Base-by-base conservation (phyloP, 768 basidiomycete species). In the Serpula lacrymans region DNA sequence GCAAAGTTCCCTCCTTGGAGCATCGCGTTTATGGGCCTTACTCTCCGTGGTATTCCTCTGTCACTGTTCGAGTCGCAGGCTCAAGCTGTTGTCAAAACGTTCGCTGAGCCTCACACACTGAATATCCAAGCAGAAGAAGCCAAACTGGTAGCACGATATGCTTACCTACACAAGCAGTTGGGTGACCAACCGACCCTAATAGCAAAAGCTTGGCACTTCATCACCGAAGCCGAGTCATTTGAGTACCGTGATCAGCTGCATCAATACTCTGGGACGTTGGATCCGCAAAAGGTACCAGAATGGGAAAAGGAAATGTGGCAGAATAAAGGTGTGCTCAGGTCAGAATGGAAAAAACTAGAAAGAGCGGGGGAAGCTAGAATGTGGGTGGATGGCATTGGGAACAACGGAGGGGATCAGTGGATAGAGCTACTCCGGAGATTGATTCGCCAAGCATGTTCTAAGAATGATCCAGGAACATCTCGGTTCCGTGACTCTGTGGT, bases 51-150 rank as follows among this genome's bases (percentile, higher is more conserved):
- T 17, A 72, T 72, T 0, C 92, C 91, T 3, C 74, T 94, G 43
- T 89, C 88, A 1, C 53, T 91, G 0, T 69, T 83, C 34, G 89
- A 96, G 59, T 78, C 77, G 0, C 93, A 95, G 61, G 82, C 83
- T 1, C 75, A 74, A 0, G 82, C 79, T 2, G 70, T 78, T 6
- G 57, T 81, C 16, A 68, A 69, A 17, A 76, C 72, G 0, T 84
- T 87, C 44, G 64, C 65, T 11, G 50, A 78, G 37, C 79, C 77
- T 1, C 55, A 56, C 18, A 58, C 69, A 16, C 60, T 88, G 6
- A 72, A 87, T 46, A 41, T 57, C 23, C 59, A 63, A 3, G 51
- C 59, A 23, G 84, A 84, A 51, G 64, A 68, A 0, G 60, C 62
- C 17, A 72, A 63, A 13, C 58, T 84, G 40, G 51, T 77, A 18